These are phyloP conservation scores for Populus trichocarpa DNA, from an alignment of 441 rosid genomes.

Conservation along the genomic window DNA sequence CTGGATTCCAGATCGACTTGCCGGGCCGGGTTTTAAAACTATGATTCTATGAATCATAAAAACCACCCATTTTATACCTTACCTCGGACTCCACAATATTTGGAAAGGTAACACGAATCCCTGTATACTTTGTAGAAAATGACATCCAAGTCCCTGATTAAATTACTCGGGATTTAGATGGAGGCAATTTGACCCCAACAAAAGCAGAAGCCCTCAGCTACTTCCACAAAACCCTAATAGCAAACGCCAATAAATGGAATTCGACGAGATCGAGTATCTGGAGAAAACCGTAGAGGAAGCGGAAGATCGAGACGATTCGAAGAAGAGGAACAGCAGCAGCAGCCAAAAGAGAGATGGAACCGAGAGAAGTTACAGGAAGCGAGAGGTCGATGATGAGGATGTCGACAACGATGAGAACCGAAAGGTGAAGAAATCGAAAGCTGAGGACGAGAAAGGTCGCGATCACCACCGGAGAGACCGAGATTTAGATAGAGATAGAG, in stretches of 20 bases:
- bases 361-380: conserved; percentile 71
- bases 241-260: conserved; percentile 41
- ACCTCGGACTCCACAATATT: no score
- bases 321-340: conserved; percentile 26
- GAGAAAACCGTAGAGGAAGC: conserved; percentile 80
- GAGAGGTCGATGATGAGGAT: conserved; percentile 49
- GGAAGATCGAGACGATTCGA: conserved; percentile 40
- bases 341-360: conserved; percentile 37
- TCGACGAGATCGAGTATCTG: conserved; percentile 92
- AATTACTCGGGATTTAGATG: background rate
- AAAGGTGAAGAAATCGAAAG: conserved; percentile 51
- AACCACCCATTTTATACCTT: no score
- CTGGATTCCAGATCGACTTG: no score
- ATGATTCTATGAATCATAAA: no score
- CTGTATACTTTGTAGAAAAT: background rate
- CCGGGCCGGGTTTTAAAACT: no score
- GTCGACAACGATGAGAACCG: conserved; percentile 45
- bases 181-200: background rate
- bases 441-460: conserved; percentile 55
- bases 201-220: background rate
- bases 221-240: background rate
- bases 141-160: background rate
- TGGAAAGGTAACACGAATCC: background rate
- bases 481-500: conserved; percentile 7
- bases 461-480: conserved; percentile 21